Conservation (phyloP, 1,284 basidiomycete species). For the Somion occarium region DNA sequence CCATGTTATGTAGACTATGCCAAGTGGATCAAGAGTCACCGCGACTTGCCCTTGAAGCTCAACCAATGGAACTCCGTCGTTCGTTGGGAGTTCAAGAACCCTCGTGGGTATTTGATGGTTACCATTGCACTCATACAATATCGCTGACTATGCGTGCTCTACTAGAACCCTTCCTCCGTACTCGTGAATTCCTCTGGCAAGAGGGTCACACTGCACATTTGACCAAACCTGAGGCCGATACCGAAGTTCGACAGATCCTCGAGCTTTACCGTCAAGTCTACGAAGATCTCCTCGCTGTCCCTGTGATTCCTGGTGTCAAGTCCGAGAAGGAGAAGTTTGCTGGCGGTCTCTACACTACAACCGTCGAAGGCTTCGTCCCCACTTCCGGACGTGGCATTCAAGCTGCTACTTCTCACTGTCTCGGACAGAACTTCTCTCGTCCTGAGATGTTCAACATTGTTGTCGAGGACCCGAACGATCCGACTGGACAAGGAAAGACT, state of each 20-base stretch:
- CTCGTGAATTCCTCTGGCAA: constrained; percentile 99
- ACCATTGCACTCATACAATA: constrained; percentile 2
- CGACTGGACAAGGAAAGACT: constrained; percentile 61
- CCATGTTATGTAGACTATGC: constrained; percentile 65
- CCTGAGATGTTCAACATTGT: constrained; percentile 97
- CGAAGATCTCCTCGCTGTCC: constrained; percentile 95
- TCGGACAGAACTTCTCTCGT: constrained; percentile 97
- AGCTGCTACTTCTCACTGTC: constrained; percentile 95
- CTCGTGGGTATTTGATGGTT: constrained; percentile 45
- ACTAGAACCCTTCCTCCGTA: constrained; percentile 94
- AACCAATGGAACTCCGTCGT: constrained; percentile 99
- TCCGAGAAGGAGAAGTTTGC: constrained; percentile 99
- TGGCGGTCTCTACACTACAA: constrained; percentile 96
- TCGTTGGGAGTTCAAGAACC: constrained; percentile 99
- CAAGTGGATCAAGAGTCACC: constrained; percentile 98
- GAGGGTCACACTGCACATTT: constrained; percentile 98
- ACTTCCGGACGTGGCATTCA: constrained; percentile 98
- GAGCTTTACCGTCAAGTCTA: constrained; percentile 97
- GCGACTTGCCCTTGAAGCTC: constrained; percentile 94
- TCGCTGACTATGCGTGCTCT: too few relatives aligned
- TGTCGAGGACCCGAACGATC: constrained; percentile 88
- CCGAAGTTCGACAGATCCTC: constrained; percentile 91
- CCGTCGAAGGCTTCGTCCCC: constrained; percentile 97
- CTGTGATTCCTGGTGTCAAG: constrained; percentile 95
- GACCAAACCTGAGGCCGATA: constrained; percentile 85